A percentile compares a stretch with the other conserved stretches of the same genome.
These are phyloP conservation scores for Sclerotinia sclerotiorum DNA, from an alignment of 2,329 filamentous ascomycete genomes.

Conservation along the genomic window DNA sequence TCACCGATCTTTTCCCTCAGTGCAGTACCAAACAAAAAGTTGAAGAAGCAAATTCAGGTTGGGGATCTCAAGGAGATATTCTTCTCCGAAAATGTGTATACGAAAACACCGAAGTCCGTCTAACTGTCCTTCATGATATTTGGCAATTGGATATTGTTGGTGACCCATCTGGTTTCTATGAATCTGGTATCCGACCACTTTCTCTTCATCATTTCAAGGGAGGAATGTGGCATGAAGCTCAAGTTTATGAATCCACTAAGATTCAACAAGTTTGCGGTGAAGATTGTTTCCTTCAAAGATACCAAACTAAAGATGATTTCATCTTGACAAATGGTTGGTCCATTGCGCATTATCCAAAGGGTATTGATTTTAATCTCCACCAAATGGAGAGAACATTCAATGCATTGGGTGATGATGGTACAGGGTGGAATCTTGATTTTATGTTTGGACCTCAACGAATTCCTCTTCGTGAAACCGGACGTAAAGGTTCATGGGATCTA, in stretches of 20 bases:
- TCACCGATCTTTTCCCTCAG: slow-evolving; percentile 47
- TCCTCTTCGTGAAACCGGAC: slow-evolving; percentile 49
- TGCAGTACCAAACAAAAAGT: slow-evolving; percentile 54
- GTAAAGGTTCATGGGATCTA: slow-evolving; percentile 56
- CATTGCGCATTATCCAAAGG: slow-evolving; percentile 37
- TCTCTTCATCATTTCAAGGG: slow-evolving; percentile 44
- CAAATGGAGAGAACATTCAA: slow-evolving; percentile 39
- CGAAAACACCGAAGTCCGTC: slow-evolving; percentile 38
- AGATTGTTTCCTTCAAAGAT: slow-evolving; percentile 39
- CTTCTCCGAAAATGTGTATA: slow-evolving; percentile 39
- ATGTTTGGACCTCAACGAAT: slow-evolving; percentile 52
- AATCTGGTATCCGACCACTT: slow-evolving; percentile 36
- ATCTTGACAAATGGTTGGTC: slow-evolving; percentile 39
- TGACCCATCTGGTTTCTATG: slow-evolving; percentile 39
- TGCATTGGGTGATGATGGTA: slow-evolving; percentile 34
- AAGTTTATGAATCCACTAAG: slow-evolving; percentile 35
- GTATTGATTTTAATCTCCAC: slow-evolving; percentile 38
- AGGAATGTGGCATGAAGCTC: slow-evolving; percentile 52
- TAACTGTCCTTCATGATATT: slow-evolving; percentile 37
- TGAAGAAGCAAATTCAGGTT: slow-evolving; percentile 55
- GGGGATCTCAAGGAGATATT: slow-evolving; percentile 49
- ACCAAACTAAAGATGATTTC: slow-evolving; percentile 37
- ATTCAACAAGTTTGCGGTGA: slow-evolving; percentile 39
- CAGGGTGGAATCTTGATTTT: slow-evolving; percentile 46
- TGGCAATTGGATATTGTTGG: slow-evolving; percentile 39